Percentiles rank a stretch among this genome's conserved stretches.
These are phyloP conservation scores for Dactylellina haptotyla DNA, from an alignment of 2,329 filamentous ascomycete species.

Conservation along the genomic window DNA sequence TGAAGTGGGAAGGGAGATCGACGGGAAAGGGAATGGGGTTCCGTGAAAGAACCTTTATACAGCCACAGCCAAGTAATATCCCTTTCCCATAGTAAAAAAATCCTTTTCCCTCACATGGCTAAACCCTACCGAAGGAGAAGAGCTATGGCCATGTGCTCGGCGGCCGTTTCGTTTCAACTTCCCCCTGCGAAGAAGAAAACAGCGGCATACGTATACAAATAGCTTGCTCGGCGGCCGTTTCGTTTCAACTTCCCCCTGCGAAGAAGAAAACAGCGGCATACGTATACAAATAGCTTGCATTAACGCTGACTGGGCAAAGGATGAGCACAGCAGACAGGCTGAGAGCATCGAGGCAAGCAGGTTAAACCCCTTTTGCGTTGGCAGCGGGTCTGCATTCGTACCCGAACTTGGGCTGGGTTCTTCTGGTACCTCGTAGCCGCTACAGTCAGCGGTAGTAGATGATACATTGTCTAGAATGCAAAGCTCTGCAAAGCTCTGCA, in stretches of 20 bases:
- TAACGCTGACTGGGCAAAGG: conserved; percentile 14
- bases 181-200: conserved; percentile 21
- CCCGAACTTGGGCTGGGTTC: neutral
- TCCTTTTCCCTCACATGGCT: neutral
- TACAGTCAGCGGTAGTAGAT: conserved; percentile 29
- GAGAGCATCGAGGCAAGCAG: neutral
- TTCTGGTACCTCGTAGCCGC: neutral
- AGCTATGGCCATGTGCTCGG: conserved; percentile 40
- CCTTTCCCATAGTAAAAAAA: conserved; percentile 15
- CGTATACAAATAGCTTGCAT: neutral
- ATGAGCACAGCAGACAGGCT: neutral
- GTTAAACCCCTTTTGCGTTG: conserved; percentile 46
- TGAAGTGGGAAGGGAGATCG: conserved; percentile 13
- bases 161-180: conserved; percentile 41
- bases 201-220: neutral
- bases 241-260: neutral
- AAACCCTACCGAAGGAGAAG: neutral
- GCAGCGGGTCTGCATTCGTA: conserved; percentile 29
- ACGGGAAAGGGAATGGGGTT: conserved; percentile 5
- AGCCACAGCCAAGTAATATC: neutral
- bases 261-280: neutral
- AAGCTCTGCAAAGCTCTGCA: conserved; percentile 3
- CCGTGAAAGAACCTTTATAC: conserved; percentile 33
- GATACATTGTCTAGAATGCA: conserved; percentile 24
- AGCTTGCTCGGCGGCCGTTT: conserved; percentile 15